Evolutionary conservation across 257 asterid genomes (phyloP).

Genomic region (Ballota nigra): DNA sequence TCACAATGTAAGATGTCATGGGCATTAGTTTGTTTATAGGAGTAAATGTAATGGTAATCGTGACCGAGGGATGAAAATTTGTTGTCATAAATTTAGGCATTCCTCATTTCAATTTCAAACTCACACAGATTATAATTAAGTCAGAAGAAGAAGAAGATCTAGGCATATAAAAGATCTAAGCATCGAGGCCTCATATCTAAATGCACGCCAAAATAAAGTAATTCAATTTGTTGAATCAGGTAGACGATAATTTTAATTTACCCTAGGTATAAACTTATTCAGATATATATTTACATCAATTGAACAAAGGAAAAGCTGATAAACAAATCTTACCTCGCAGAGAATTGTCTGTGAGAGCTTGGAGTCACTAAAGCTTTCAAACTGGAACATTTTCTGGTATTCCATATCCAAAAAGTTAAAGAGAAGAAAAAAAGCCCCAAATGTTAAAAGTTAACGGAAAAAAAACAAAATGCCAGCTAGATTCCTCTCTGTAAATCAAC

Average conservation of each 20-base stretch:
- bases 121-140: no score
- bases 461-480: constrained; percentile 25
- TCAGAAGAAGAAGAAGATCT: no score
- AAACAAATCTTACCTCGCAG: constrained; percentile 32
- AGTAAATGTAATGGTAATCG: no score
- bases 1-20: no score
- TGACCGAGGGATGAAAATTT: no score
- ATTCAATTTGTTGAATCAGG: background rate
- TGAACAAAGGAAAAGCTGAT: background rate
- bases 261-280: background rate
- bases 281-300: background rate
- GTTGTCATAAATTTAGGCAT: background rate
- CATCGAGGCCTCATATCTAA: no score
- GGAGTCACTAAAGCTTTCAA: constrained; percentile 22
- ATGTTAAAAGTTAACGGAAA: no score
- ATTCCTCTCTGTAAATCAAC: constrained; percentile 6
- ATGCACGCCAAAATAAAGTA: background rate
- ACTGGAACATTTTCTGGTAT: constrained; percentile 27
- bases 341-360: constrained; percentile 30
- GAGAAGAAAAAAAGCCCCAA: no score
- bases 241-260: no score
- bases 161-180: background rate
- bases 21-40: no score
- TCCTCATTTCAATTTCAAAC: background rate
- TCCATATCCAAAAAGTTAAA: background rate